Evolutionary conservation across 2,329 filamentous ascomycete genomes (phyloP).

Genomic region (Chrysoporthe puriensis): DNA sequence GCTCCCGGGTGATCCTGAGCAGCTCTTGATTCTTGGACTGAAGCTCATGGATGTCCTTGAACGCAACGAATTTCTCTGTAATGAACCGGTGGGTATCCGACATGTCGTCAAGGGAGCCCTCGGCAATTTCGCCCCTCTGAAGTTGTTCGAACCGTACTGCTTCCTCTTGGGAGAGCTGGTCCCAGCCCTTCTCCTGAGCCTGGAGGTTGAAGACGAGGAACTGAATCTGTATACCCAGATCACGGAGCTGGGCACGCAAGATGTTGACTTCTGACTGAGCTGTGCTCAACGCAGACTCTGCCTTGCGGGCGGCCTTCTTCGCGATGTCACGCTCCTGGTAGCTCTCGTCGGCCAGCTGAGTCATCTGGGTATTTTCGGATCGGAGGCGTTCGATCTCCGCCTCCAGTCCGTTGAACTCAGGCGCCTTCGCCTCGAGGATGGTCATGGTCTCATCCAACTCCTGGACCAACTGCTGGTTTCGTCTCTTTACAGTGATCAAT

Average conservation of each 20-base stretch:
- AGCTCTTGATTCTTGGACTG: slow-evolving; percentile 88
- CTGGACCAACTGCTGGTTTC: slow-evolving; percentile 72
- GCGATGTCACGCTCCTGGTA: slow-evolving; percentile 80
- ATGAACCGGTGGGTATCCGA: slow-evolving; percentile 89
- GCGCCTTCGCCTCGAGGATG: slow-evolving; percentile 82
- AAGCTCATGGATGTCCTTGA: slow-evolving; percentile 81
- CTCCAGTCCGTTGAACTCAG: slow-evolving; percentile 84
- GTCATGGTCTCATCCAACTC: slow-evolving; percentile 85
- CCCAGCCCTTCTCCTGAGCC: slow-evolving; percentile 77
- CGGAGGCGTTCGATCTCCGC: slow-evolving; percentile 80
- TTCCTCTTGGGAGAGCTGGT: slow-evolving; percentile 72
- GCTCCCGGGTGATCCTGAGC: slow-evolving; percentile 77
- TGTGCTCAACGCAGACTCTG: slow-evolving; percentile 70
- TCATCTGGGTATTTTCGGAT: slow-evolving; percentile 81
- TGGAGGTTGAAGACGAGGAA: slow-evolving; percentile 87
- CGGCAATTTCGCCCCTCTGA: slow-evolving; percentile 73
- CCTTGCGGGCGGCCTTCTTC: slow-evolving; percentile 77
- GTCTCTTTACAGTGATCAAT: slow-evolving; percentile 73
- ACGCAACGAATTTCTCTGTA: slow-evolving; percentile 84
- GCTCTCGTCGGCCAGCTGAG: slow-evolving; percentile 79
- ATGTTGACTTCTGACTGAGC: slow-evolving; percentile 74
- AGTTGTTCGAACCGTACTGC: slow-evolving; percentile 76
- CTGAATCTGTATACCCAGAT: slow-evolving; percentile 88
- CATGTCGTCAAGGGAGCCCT: slow-evolving; percentile 71
- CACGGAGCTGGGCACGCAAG: slow-evolving; percentile 82